A percentile compares a stretch with the other conserved stretches of the same genome.
Conservation (phyloP, 441 rosid species). For the Euphorbia corollata region DNA sequence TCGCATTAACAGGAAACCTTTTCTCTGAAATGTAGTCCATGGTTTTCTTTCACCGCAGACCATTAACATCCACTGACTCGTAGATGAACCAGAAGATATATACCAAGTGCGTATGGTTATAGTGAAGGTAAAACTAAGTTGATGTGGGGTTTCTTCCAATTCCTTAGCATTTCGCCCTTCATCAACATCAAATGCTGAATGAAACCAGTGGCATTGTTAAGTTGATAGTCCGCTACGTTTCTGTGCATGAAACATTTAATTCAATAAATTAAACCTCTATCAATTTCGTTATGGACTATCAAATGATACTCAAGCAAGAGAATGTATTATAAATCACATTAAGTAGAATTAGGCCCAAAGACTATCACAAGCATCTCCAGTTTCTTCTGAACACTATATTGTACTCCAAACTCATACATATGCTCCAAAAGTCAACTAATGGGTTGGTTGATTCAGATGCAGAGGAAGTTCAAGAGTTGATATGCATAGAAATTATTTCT, state of each 20-base stretch:
- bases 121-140: conserved; percentile 26
- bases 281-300: not conserved
- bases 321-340: conserved; percentile 1
- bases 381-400: conserved; percentile 8
- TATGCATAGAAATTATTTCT: conserved; percentile 9
- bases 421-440: conserved; percentile 10
- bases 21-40: conserved; percentile 62
- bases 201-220: conserved; percentile 32
- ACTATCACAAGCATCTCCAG: conserved; percentile 2
- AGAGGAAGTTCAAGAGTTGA: not conserved
- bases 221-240: conserved; percentile 22
- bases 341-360: not conserved
- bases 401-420: conserved; percentile 1
- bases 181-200: conserved; percentile 24
- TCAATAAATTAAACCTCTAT: not conserved
- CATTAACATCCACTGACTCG: conserved; percentile 35
- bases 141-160: conserved; percentile 68
- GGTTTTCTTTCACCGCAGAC: conserved; percentile 34
- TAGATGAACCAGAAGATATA: conserved; percentile 28
- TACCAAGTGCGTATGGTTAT: conserved; percentile 23
- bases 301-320: not conserved
- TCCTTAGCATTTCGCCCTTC: conserved; percentile 52
- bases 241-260: conserved; percentile 26
- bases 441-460: not conserved
- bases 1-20: conserved; percentile 65